These are phyloP conservation scores for Lentinula edodes DNA, from an alignment of 768 basidiomycete genomes.

Conservation along the genomic window DNA sequence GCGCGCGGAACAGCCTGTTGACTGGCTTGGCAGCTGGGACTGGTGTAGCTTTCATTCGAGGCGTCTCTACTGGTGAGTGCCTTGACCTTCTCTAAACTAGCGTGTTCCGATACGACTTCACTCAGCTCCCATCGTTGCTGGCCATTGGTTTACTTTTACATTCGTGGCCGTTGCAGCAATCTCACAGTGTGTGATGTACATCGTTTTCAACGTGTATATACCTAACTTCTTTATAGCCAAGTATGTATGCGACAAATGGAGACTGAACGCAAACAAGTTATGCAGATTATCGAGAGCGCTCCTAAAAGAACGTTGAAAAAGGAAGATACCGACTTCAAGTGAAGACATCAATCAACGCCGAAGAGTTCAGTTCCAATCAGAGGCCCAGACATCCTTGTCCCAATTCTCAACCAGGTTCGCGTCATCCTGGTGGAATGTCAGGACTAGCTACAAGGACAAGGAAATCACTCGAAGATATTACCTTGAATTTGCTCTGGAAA, in stretches of 20 bases:
- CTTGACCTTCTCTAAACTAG: background rate
- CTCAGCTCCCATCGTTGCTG: slow-evolving; percentile 58
- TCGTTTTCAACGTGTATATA: background rate
- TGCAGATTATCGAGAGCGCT: slow-evolving; percentile 55
- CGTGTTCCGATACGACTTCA: background rate
- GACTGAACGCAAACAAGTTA: slow-evolving; percentile 49
- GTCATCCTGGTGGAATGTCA: slow-evolving; percentile 42
- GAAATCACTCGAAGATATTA: slow-evolving; percentile 15
- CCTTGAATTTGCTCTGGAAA: slow-evolving; percentile 70
- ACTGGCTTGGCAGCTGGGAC: slow-evolving; percentile 76
- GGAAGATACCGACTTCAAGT: slow-evolving; percentile 17
- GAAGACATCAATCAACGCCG: background rate
- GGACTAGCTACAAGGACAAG: background rate
- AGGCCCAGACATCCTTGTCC: slow-evolving; percentile 60
- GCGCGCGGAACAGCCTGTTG: slow-evolving; percentile 69
- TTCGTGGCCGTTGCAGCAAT: slow-evolving; percentile 63
- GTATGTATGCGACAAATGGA: slow-evolving; percentile 54
- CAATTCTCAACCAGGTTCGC: slow-evolving; percentile 71
- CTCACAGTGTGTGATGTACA: slow-evolving; percentile 50
- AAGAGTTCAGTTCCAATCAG: slow-evolving; percentile 27
- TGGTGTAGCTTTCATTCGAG: slow-evolving; percentile 72
- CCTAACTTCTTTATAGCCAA: slow-evolving; percentile 35
- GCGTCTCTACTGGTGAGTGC: slow-evolving; percentile 54
- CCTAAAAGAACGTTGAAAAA: slow-evolving; percentile 49
- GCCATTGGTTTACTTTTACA: slow-evolving; percentile 76